phyloP scores from a whole-genome alignment of 345 rosid genomes.

The Jatropha curcas region DNA sequence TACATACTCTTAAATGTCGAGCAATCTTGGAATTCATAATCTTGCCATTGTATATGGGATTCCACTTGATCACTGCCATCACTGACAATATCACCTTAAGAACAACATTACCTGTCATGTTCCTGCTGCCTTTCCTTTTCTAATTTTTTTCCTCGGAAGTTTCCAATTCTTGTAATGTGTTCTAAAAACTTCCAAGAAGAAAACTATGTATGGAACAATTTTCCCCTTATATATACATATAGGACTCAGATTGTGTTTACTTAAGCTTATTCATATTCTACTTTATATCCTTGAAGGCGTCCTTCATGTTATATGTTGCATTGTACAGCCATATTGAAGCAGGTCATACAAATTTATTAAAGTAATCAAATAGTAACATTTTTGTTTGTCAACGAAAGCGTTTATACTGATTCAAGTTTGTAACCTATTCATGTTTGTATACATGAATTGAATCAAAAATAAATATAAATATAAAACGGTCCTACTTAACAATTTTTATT shows the following conservation, averaged over 20 bases:
- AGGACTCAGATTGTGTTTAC: slow-evolving; percentile 8
- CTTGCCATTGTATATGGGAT: slow-evolving; percentile 16
- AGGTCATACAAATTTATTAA: too few relatives aligned
- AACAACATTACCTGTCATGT: slow-evolving; percentile 3
- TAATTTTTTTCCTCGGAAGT: not conserved
- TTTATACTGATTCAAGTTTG: too few relatives aligned
- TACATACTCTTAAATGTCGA: not conserved
- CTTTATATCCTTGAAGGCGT: too few relatives aligned
- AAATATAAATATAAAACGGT: too few relatives aligned
- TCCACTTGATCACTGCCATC: not conserved
- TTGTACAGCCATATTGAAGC: too few relatives aligned
- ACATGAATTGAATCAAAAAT: too few relatives aligned
- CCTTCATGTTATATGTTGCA: too few relatives aligned
- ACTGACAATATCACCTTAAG: not conserved
- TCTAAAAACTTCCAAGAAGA: slow-evolving; percentile 7
- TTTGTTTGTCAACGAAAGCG: too few relatives aligned
- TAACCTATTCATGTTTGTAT: too few relatives aligned
- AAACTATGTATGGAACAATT: not conserved
- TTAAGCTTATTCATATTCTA: not conserved
- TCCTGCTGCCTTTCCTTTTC: not conserved
- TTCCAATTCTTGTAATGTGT: slow-evolving; percentile 14
- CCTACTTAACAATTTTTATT: too few relatives aligned
- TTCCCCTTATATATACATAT: not conserved
- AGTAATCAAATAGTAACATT: too few relatives aligned
- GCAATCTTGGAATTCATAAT: slow-evolving; percentile 2